Base-by-base conservation (phyloP, 2,329 filamentous ascomycete species). In the Lecanicillium sp. region DNA sequence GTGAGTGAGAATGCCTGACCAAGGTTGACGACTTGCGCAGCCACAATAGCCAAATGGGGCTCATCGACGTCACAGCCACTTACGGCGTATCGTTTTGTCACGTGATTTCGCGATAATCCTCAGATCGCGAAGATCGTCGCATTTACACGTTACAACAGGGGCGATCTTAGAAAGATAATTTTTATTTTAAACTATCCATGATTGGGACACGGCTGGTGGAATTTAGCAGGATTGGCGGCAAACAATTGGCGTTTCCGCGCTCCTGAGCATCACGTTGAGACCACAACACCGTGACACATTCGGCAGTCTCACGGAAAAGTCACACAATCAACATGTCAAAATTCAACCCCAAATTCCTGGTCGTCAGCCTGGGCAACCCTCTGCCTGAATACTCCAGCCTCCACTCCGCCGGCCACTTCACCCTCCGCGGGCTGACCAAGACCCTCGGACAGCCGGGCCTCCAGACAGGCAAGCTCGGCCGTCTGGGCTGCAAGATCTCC, bases 301-400 rank as follows among this genome's bases (percentile, higher is more conserved):
- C n/a, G n/a, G n/a, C n/a, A n/a, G n/a, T n/a, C n/a, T n/a, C n/a
- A n/a, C n/a, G n/a, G n/a, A n/a, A n/a, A 5, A 11, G 10, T 17
- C n/a, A 39, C 3, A 12, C 12, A 5, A 19, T 35, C 52, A 60
- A 39, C 38, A 67, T 66, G 48, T 36, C 42, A 15, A 50, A 46
- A 59, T 65, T 67, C 46, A 64, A 60, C 23, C 66, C 69, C 38
- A 78, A 75, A 32, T 80, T 95, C 57, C 79, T 97, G 49, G 75
- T 97, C 58, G 79, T 90, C 69, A 93, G 88, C 53, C 78, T 98
- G 53, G 93, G 93, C 56, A 97, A 97, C 58, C 89, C 87, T 6
- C 73, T 77, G 6, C 71, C 81, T 2, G 90, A 91, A 66, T 78
- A 79, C 55, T 76, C 84, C 54, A 94, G 87, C 17, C 81, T 91